Conservation (phyloP, 495 filamentous ascomycete species). For the Talaromyces nanjingensis region DNA sequence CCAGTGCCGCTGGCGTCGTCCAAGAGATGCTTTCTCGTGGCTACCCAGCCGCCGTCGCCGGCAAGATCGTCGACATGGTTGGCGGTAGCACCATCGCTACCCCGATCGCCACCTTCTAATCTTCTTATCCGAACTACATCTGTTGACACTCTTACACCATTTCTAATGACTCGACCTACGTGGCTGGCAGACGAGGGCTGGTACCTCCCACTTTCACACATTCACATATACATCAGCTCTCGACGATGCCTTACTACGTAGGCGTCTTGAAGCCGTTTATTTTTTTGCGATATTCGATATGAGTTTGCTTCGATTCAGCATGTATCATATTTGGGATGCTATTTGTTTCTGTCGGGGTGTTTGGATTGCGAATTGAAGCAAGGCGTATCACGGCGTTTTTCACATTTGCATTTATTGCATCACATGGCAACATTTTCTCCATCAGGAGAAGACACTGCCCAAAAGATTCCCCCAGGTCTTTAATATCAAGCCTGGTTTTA, state of each 20-base stretch:
- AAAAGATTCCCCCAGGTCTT: not conserved
- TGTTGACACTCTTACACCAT: not conserved
- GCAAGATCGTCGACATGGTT: conserved; percentile 86
- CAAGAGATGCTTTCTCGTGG: conserved; percentile 85
- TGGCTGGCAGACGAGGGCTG: conserved; percentile 8
- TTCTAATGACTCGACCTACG: conserved; percentile 8
- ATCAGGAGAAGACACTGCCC: not conserved
- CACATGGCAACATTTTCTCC: not conserved
- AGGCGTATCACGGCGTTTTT: conserved; percentile 9
- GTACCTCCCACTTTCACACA: not conserved
- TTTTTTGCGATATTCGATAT: not conserved
- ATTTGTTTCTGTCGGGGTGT: conserved; percentile 22
- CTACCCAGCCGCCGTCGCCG: conserved; percentile 84
- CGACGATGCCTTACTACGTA: not conserved
- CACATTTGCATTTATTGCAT: conserved; percentile 10
- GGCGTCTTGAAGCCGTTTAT: not conserved
- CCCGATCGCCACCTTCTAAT: conserved; percentile 8
- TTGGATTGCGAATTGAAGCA: conserved; percentile 24
- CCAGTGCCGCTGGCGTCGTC: conserved; percentile 66
- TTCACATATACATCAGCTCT: not conserved
- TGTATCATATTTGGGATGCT: conserved; percentile 24
- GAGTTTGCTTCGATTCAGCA: conserved; percentile 18
- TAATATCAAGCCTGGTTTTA: not conserved
- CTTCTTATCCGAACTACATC: not conserved
- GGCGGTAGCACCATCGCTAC: conserved; percentile 29